Percentiles rank a stretch among this genome's conserved stretches.
phyloP scores from a whole-genome alignment of 768 basidiomycete genomes.

The Mycena kentingensis region DNA sequence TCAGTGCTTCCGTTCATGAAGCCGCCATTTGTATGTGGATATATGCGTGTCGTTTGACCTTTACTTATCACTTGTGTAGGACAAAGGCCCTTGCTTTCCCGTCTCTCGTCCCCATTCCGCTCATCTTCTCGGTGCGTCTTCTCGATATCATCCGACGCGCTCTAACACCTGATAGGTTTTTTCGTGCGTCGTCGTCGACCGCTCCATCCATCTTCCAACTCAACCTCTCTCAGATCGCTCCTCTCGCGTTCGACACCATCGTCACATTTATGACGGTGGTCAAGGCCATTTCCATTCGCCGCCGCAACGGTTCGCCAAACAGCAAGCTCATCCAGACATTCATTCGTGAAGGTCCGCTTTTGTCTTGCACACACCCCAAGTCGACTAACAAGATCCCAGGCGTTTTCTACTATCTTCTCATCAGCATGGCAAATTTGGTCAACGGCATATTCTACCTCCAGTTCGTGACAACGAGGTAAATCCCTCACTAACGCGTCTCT shows the following conservation, averaged over 20 bases:
- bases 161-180: conserved; percentile 43
- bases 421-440: conserved; percentile 85
- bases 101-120: conserved; percentile 83
- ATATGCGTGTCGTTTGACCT: conserved; percentile 25
- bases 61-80: conserved; percentile 29
- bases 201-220: conserved; percentile 3
- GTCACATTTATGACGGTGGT: conserved; percentile 80
- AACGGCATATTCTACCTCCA: conserved; percentile 48
- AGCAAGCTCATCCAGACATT: conserved; percentile 84
- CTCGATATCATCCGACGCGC: background rate
- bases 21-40: conserved; percentile 52
- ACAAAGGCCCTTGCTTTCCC: conserved; percentile 73
- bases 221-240: conserved; percentile 60
- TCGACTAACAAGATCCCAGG: conserved; percentile 39
- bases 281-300: conserved; percentile 77
- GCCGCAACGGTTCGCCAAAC: conserved; percentile 72
- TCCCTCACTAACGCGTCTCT: background rate
- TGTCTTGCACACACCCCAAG: background rate
- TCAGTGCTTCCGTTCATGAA: conserved; percentile 69
- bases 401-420: conserved; percentile 82
- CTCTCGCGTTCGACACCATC: conserved; percentile 77
- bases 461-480: conserved; percentile 17
- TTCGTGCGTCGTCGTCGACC: conserved; percentile 46
- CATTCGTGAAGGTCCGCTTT: conserved; percentile 66
- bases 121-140: conserved; percentile 67